Percentiles rank a stretch among this genome's conserved stretches.
Conservation (phyloP, 139 green algal genomes). For the Tetraselmis chui region DNA sequence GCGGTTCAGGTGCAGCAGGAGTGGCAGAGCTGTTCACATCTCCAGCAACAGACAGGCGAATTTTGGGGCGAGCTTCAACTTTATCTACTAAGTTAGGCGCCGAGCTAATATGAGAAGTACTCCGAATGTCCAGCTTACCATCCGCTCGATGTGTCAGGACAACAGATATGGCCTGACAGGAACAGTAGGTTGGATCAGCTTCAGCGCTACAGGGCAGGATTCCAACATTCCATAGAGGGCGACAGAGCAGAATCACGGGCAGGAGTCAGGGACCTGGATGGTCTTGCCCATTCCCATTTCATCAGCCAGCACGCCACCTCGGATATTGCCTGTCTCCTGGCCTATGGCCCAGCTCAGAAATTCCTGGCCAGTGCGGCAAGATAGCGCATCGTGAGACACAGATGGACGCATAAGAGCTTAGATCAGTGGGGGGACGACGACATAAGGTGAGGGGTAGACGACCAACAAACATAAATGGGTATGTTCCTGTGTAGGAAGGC, state of each 20-base stretch:
- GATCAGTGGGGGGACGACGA: background rate
- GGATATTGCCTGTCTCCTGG: slow-evolving; percentile 49
- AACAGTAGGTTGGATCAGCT: too few species aligned
- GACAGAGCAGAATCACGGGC: too few species aligned
- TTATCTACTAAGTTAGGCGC: background rate
- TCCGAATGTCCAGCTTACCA: background rate
- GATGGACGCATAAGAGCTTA: background rate
- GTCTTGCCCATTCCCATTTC: slow-evolving; percentile 59
- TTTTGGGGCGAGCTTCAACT: background rate
- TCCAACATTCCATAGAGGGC: too few species aligned
- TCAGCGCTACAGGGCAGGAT: too few species aligned
- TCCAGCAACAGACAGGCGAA: too few species aligned
- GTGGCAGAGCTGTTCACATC: too few species aligned
- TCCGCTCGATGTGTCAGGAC: slow-evolving; percentile 61
- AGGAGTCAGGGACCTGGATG: slow-evolving; percentile 57
- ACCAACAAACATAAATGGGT: slow-evolving; percentile 20
- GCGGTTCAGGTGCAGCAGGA: too few species aligned
- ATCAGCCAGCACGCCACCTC: slow-evolving; percentile 84
- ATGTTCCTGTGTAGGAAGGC: too few species aligned
- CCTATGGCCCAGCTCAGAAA: slow-evolving; percentile 75
- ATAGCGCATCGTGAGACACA: too few species aligned
- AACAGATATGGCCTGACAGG: slow-evolving; percentile 55
- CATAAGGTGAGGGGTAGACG: slow-evolving; percentile 12
- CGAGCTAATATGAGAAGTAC: background rate
- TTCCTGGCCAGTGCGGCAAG: too few species aligned